Base-by-base conservation (phyloP, 2,329 filamentous ascomycete species). In the Venturia asperata region DNA sequence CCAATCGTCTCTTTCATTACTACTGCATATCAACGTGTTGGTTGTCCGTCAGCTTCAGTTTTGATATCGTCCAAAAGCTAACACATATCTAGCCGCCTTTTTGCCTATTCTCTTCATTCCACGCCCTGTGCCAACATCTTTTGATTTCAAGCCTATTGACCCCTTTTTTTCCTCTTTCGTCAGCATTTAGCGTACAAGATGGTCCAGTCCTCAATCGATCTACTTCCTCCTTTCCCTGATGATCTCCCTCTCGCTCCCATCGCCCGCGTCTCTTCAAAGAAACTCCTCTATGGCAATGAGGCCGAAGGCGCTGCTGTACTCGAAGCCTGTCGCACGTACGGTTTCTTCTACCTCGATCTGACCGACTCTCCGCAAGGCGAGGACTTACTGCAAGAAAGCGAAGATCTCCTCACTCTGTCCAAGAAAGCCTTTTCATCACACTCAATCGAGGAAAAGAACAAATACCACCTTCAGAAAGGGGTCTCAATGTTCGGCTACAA, bases 221-320 rank as follows among this genome's bases (percentile, higher is more conserved):
- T 56, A 11, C 64, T 65, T 11, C 78, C 79, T 9, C 72, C 75
- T 1, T 81, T 81, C 65, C 77, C 79, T 5, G 67, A 72, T 42
- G 72, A 74, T 64, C 70, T 78, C 3, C 73, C 75, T 11, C 77
- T 74, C 7, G 77, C 76, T 27, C 76, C 76, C 11, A 70, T 79
- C 1, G 70, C 77, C 5, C 74, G 74, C 61, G 76, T 80, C 39
- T 78, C 77, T 0, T 72, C 79, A 17, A 64, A 69, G 15, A 77
- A 76, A 62, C 71, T 80, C 5, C 71, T 77, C n/a, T 60, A 68
- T 15, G 66, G 70, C 17, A 74, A 79, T 21, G 24, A 37, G 13
- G 42, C 47, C 39, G 42, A 43, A 37, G 58, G 24, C 21, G 30
- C 24, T 7, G 24, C 21, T 3, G 55, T 65, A 10, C 43, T 65